A percentile compares a stretch with the other conserved stretches of the same genome.
Evolutionary conservation across 257 asterid genomes (phyloP).

Genomic region (Oldenlandia corymbosa): DNA sequence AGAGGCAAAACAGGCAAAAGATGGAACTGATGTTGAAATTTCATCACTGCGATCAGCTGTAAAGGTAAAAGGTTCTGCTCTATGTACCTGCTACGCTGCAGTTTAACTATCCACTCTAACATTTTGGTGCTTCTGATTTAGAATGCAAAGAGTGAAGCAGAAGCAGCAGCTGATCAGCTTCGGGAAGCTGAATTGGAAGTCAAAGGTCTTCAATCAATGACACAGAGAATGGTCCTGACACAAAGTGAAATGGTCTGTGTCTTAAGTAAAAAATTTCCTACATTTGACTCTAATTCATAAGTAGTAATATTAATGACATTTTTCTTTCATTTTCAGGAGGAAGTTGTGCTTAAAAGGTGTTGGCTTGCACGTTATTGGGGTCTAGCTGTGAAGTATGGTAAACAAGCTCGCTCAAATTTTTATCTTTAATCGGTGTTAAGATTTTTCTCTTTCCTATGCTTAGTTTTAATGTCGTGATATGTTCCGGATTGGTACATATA

Average conservation of each 20-base stretch:
- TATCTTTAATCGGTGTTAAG: not conserved
- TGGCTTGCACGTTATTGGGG: conserved; percentile 99
- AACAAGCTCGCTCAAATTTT: conserved; percentile 20
- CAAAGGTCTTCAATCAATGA: conserved; percentile 76
- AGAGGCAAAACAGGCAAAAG: conserved; percentile 74
- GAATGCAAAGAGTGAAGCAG: conserved; percentile 68
- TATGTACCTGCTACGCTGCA: conserved; percentile 13
- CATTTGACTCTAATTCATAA: not conserved
- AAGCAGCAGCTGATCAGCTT: conserved; percentile 55
- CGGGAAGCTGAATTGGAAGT: conserved; percentile 70
- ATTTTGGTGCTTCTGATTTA: conserved; percentile 32
- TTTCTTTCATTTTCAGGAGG: conserved; percentile 60
- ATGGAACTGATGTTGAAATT: conserved; percentile 59
- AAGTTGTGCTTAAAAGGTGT: conserved; percentile 95
- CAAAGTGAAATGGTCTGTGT: conserved; percentile 81
- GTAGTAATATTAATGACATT: conserved; percentile 11
- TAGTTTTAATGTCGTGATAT: conserved; percentile 5
- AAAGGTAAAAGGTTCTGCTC: conserved; percentile 41
- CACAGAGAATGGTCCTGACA: conserved; percentile 90
- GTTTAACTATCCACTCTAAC: conserved; percentile 21
- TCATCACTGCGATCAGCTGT: conserved; percentile 58
- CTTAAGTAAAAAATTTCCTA: conserved; percentile 11
- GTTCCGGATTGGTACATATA: too few relatives aligned
- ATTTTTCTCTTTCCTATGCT: not conserved
- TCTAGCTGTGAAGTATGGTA: conserved; percentile 81